Percentiles rank a stretch among this genome's conserved stretches.
These are phyloP conservation scores for Somion occarium DNA, from an alignment of 1,284 basidiomycete species.

Conservation along the genomic window DNA sequence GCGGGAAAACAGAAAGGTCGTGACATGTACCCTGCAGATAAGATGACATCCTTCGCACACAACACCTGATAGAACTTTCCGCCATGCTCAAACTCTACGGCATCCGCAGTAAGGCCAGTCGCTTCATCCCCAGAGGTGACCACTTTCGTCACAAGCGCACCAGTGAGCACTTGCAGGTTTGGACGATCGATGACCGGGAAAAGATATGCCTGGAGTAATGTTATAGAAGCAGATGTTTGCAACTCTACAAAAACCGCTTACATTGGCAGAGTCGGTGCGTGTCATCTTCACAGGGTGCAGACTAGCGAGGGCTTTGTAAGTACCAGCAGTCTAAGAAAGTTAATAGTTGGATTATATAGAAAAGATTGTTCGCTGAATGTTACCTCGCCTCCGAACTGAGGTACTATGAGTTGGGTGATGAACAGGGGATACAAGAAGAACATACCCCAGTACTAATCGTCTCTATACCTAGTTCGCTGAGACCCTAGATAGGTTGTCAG, in stretches of 20 bases:
- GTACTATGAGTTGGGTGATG: too few relatives aligned
- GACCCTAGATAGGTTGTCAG: too few relatives aligned
- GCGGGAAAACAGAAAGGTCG: too few relatives aligned
- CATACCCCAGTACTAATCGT: too few relatives aligned
- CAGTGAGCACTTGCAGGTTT: conserved; percentile 18
- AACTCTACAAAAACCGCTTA: conserved; percentile 2
- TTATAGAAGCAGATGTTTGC: conserved; percentile 2
- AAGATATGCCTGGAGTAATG: conserved; percentile 16
- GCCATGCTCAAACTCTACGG: conserved; percentile 22
- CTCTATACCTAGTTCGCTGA: too few relatives aligned
- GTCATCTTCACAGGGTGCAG: conserved; percentile 12
- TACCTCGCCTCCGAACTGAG: too few relatives aligned
- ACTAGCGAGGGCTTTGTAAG: conserved; percentile 4
- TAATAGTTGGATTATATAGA: neutral
- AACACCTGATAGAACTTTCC: conserved; percentile 22
- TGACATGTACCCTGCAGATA: conserved; percentile 24
- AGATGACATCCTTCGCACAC: conserved; percentile 22
- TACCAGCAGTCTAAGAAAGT: neutral
- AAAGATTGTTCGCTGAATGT: too few relatives aligned
- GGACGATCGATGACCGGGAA: conserved; percentile 13
- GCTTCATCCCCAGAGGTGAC: conserved; percentile 7
- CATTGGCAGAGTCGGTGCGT: conserved; percentile 17
- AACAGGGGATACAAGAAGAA: too few relatives aligned
- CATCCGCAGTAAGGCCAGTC: conserved; percentile 16
- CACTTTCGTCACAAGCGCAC: conserved; percentile 12